Conservation (phyloP, 805 yeast genomes). For the Debaryomyces hansenii region DNA sequence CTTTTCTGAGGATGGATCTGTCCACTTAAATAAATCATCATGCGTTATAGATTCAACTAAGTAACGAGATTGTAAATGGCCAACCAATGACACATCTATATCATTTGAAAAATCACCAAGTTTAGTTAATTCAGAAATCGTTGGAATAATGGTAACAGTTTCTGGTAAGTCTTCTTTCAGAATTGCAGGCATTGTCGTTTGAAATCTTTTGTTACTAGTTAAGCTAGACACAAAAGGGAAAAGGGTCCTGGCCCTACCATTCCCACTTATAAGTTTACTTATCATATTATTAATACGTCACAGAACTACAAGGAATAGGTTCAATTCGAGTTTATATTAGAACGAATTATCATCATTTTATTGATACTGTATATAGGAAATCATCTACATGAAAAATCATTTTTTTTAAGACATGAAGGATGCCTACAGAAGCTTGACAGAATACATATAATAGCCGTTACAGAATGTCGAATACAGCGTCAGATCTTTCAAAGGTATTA, state of each 20-base stretch:
- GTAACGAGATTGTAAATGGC: conserved; percentile 35
- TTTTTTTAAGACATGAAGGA: background rate
- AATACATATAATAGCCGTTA: background rate
- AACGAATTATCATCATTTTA: background rate
- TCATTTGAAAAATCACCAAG: conserved; percentile 21
- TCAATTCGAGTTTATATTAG: background rate
- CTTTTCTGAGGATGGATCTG: conserved; percentile 22
- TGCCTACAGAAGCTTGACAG: too few species aligned
- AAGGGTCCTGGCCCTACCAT: too few species aligned
- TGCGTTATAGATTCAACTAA: conserved; percentile 39
- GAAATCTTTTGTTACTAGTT: background rate
- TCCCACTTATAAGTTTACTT: too few species aligned
- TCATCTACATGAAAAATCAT: background rate
- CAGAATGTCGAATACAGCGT: conserved; percentile 12
- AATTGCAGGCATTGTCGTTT: background rate
- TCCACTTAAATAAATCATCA: conserved; percentile 36
- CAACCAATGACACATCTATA: conserved; percentile 28
- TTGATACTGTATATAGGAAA: background rate
- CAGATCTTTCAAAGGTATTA: conserved; percentile 5
- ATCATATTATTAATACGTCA: background rate
- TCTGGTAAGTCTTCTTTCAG: conserved; percentile 18
- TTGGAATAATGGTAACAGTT: conserved; percentile 40
- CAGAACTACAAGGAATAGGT: background rate
- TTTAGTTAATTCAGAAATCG: conserved; percentile 26
- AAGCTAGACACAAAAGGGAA: background rate